Conservation (phyloP, 768 basidiomycete genomes). For the Chalciporus chontae region DNA sequence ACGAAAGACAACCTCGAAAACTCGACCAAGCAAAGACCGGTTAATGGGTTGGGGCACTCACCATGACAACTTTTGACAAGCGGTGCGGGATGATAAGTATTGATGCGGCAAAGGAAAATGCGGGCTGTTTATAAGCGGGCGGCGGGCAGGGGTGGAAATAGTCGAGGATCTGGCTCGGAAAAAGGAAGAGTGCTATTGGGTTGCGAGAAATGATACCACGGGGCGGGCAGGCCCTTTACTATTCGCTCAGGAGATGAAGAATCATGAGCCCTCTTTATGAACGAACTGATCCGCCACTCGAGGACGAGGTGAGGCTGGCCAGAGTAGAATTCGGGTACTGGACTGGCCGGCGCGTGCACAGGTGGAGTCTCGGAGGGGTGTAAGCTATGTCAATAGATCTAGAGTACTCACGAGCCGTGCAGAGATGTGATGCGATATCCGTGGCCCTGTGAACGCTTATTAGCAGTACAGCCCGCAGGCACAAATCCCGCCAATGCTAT, state of each 20-base stretch:
- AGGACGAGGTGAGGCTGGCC: conserved; percentile 24
- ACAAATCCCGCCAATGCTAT: neutral
- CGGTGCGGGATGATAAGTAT: conserved; percentile 1
- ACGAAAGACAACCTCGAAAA: neutral
- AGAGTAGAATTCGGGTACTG: conserved; percentile 1
- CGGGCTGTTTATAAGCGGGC: conserved; percentile 4
- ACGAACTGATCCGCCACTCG: conserved; percentile 16
- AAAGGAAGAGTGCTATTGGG: conserved; percentile 11
- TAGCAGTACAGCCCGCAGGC: neutral
- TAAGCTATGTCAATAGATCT: neutral
- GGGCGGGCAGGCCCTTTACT: conserved; percentile 10
- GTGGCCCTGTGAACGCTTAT: neutral
- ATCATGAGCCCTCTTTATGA: conserved; percentile 21
- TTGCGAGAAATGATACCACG: conserved; percentile 5
- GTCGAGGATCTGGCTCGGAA: neutral
- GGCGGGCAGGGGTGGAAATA: neutral
- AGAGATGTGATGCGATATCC: neutral
- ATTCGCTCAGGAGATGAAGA: conserved; percentile 18
- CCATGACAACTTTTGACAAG: conserved; percentile 27
- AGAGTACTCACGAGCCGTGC: conserved; percentile 10
- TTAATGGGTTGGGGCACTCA: conserved; percentile 12
- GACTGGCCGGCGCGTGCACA: neutral
- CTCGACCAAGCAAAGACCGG: neutral
- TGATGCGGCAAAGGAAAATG: neutral
- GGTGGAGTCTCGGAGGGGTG: neutral